Percentiles rank a stretch among this genome's conserved stretches.
phyloP scores from a whole-genome alignment of 352 stramenopile species.

The Thalassiosira livingstoniorum region DNA sequence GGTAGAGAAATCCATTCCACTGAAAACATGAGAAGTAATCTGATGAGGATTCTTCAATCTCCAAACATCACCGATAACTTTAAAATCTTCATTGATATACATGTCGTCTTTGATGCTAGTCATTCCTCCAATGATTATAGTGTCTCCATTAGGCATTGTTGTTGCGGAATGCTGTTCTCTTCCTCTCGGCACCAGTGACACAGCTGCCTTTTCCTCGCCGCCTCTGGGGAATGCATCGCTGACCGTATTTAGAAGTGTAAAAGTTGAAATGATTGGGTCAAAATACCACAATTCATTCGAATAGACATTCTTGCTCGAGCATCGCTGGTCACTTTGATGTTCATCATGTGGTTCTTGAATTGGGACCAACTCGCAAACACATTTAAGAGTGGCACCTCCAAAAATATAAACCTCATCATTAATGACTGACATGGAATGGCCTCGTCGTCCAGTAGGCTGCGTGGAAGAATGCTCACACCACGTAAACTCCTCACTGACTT shows the following conservation, averaged over 20 bases:
- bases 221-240: background rate
- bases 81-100: slow-evolving; percentile 14
- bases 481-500: slow-evolving; percentile 4
- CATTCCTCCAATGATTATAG: slow-evolving; percentile 45
- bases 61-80: slow-evolving; percentile 51
- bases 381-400: slow-evolving; percentile 47
- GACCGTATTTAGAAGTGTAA: slow-evolving; percentile 24
- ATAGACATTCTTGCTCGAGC: slow-evolving; percentile 42
- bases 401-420: slow-evolving; percentile 61
- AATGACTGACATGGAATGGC: slow-evolving; percentile 46
- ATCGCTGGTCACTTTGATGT: background rate
- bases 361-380: slow-evolving; percentile 21
- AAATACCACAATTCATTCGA: slow-evolving; percentile 58
- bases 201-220: no score
- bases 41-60: slow-evolving; percentile 33
- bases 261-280: slow-evolving; percentile 31
- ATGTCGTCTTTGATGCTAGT: slow-evolving; percentile 22
- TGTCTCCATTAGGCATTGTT: slow-evolving; percentile 33
- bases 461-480: slow-evolving; percentile 38
- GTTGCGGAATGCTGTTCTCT: slow-evolving; percentile 57
- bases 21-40: slow-evolving; percentile 23
- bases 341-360: background rate
- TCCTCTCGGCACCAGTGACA: slow-evolving; percentile 17
- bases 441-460: slow-evolving; percentile 35
- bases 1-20: slow-evolving; percentile 23